phyloP scores from a whole-genome alignment of 208 protist genomes.

The Plasmodiophora brassicae region DNA sequence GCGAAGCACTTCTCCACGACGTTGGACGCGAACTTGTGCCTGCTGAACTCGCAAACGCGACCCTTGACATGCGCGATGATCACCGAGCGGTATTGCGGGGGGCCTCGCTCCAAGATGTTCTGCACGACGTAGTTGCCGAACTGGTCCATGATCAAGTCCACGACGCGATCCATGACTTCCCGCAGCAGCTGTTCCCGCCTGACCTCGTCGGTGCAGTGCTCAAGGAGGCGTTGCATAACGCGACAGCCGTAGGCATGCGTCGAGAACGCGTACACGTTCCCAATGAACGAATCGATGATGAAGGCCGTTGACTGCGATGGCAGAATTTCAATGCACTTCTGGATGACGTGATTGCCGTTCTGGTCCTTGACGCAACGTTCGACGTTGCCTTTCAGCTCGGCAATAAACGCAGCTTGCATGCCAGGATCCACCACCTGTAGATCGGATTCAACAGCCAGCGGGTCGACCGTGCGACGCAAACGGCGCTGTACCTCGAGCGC shows the following conservation, averaged over 20 bases:
- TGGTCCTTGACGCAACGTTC: slow-evolving; percentile 94
- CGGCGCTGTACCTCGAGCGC: too few relatives aligned
- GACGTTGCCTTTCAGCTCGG: slow-evolving; percentile 87
- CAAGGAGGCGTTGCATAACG: slow-evolving; percentile 96
- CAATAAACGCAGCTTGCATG: slow-evolving; percentile 53
- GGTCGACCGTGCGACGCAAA: too few relatives aligned
- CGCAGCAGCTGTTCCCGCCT: neutral
- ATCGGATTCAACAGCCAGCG: too few relatives aligned
- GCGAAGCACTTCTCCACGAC: slow-evolving; percentile 93
- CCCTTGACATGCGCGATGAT: slow-evolving; percentile 69
- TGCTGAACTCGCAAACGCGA: slow-evolving; percentile 25
- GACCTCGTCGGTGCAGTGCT: slow-evolving; percentile 76
- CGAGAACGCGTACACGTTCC: slow-evolving; percentile 80
- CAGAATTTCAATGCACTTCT: slow-evolving; percentile 92
- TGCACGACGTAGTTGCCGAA: slow-evolving; percentile 99
- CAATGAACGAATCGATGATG: slow-evolving; percentile 88
- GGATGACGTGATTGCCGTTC: slow-evolving; percentile 98
- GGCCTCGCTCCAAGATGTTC: slow-evolving; percentile 88
- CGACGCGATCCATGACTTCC: neutral
- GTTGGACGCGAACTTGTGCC: slow-evolving; percentile 97
- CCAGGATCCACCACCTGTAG: slow-evolving; percentile 65
- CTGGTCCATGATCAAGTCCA: slow-evolving; percentile 59
- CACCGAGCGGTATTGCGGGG: slow-evolving; percentile 63
- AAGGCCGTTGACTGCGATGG: slow-evolving; percentile 62
- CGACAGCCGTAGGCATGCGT: slow-evolving; percentile 98